These are phyloP conservation scores for Haplographium delicatum DNA, from an alignment of 495 filamentous ascomycete genomes.

Conservation along the genomic window DNA sequence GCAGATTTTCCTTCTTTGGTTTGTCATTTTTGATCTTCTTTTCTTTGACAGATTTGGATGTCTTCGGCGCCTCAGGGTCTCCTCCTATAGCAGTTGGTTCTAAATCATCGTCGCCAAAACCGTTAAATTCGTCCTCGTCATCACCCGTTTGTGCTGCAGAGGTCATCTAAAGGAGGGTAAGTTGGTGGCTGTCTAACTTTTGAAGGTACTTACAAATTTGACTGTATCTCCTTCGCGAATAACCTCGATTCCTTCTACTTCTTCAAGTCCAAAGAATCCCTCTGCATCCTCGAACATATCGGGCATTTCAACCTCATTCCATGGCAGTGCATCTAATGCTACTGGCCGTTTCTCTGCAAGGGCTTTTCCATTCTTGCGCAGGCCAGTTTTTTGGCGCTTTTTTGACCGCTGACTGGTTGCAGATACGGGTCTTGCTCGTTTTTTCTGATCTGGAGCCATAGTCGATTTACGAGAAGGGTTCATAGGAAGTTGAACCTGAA, in stretches of 20 bases:
- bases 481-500: too few relatives aligned
- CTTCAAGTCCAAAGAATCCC: slow-evolving; percentile 90
- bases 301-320: slow-evolving; percentile 77
- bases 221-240: slow-evolving; percentile 50
- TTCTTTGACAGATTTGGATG: slow-evolving; percentile 29
- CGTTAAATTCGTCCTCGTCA: slow-evolving; percentile 51
- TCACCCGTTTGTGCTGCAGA: slow-evolving; percentile 5
- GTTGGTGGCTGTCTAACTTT: neutral
- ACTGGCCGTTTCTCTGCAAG: slow-evolving; percentile 29
- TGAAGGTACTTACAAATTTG: slow-evolving; percentile 41
- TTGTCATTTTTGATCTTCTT: slow-evolving; percentile 28
- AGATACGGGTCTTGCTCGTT: slow-evolving; percentile 16
- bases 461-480: neutral
- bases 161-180: slow-evolving; percentile 18
- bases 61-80: slow-evolving; percentile 23
- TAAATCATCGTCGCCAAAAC: slow-evolving; percentile 43
- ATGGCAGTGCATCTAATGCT: slow-evolving; percentile 63
- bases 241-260: slow-evolving; percentile 85
- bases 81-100: too few relatives aligned
- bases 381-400: slow-evolving; percentile 25
- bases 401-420: slow-evolving; percentile 15
- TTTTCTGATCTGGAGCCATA: slow-evolving; percentile 24
- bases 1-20: slow-evolving; percentile 25
- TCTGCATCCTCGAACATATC: slow-evolving; percentile 88
- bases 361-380: neutral